Percentiles rank a stretch among this genome's conserved stretches.
phyloP scores from a whole-genome alignment of 805 yeast species.

The Phaffomyces thermotolerans region DNA sequence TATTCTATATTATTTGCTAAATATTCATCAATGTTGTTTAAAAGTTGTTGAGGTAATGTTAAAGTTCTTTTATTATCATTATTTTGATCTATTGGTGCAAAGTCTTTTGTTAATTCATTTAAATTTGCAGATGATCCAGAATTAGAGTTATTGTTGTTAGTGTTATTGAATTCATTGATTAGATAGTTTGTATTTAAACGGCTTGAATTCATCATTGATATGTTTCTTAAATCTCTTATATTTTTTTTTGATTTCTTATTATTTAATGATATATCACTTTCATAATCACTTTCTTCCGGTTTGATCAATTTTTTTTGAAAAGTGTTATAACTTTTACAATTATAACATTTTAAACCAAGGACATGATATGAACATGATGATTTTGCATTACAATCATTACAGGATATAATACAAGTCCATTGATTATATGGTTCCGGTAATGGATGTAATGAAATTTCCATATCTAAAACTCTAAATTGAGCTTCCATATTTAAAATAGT shows the following conservation, averaged over 20 bases:
- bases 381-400: slow-evolving; percentile 86
- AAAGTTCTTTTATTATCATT: slow-evolving; percentile 5
- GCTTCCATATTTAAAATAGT: slow-evolving; percentile 84
- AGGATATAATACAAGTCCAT: slow-evolving; percentile 71
- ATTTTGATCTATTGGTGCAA: not conserved
- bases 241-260: slow-evolving; percentile 12
- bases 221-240: slow-evolving; percentile 15
- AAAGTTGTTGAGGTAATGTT: slow-evolving; percentile 24
- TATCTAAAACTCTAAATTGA: slow-evolving; percentile 79
- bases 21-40: slow-evolving; percentile 23
- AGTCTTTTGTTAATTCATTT: not conserved
- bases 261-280: slow-evolving; percentile 20
- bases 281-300: slow-evolving; percentile 45
- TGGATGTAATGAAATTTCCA: slow-evolving; percentile 68
- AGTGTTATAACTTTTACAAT: slow-evolving; percentile 84
- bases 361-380: slow-evolving; percentile 72
- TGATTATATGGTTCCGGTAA: slow-evolving; percentile 72
- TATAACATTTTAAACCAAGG: slow-evolving; percentile 80
- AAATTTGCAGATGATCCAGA: too few relatives aligned
- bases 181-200: slow-evolving; percentile 21
- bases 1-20: slow-evolving; percentile 17
- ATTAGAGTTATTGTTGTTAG: not conserved
- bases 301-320: slow-evolving; percentile 63
- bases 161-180: slow-evolving; percentile 9
- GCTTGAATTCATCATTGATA: slow-evolving; percentile 17